These are phyloP conservation scores for Diaporthe eres DNA, from an alignment of 2,329 filamentous ascomycete species.

Conservation along the genomic window DNA sequence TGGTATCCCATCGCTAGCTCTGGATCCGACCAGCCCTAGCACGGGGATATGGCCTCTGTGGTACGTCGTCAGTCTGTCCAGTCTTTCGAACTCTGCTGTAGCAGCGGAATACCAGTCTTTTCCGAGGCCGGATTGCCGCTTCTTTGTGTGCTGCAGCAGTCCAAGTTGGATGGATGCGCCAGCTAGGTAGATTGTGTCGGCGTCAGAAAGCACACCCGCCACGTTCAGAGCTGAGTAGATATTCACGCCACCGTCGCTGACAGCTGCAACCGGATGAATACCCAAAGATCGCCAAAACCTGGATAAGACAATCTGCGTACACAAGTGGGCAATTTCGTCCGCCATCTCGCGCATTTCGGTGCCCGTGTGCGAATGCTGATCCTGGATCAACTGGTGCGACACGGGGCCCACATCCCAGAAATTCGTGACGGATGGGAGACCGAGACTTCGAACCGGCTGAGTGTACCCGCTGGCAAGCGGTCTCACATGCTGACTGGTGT, in stretches of 20 bases:
- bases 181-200: conserved; percentile 80
- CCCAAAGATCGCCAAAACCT: conserved; percentile 69
- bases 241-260: conserved; percentile 70
- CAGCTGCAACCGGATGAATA: conserved; percentile 60
- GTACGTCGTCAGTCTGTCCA: background rate
- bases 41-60: background rate
- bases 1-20: no score
- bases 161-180: conserved; percentile 57
- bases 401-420: no score
- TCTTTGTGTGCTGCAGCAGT: background rate
- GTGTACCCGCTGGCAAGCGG: no score
- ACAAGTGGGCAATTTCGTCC: conserved; percentile 66
- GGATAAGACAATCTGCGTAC: conserved; percentile 69
- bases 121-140: accelerated
- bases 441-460: no score
- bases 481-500: no score
- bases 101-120: background rate
- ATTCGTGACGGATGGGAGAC: no score
- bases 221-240: conserved; percentile 79
- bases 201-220: conserved; percentile 79
- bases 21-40: background rate
- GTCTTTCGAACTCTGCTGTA: background rate
- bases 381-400: no score
- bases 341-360: conserved; percentile 43
- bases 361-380: background rate